phyloP scores from a whole-genome alignment of 2,329 filamentous ascomycete species.

The Fusarium nygamai region DNA sequence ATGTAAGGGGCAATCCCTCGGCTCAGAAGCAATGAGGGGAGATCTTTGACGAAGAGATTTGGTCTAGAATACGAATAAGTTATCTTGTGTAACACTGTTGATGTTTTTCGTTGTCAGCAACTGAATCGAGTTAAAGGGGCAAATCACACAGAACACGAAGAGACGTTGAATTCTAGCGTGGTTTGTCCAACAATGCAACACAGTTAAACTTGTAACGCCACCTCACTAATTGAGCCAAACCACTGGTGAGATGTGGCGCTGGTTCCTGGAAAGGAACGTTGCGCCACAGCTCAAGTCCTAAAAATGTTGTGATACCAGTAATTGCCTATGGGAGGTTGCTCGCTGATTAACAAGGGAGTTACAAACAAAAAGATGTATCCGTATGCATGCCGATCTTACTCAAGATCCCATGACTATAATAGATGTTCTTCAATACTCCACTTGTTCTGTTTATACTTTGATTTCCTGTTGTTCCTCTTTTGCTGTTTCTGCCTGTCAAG shows the following conservation, averaged over 20 bases:
- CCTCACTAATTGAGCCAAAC: not conserved
- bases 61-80: not conserved
- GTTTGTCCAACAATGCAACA: not conserved
- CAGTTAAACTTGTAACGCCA: constrained; percentile 10
- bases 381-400: not conserved
- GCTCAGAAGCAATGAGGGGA: not conserved
- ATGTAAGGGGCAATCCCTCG: not conserved
- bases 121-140: constrained; percentile 17
- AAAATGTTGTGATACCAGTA: not conserved
- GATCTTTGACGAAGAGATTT: not conserved
- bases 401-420: not conserved
- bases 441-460: not conserved
- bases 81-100: not conserved
- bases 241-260: constrained; percentile 26
- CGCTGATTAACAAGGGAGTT: not conserved
- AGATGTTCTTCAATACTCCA: not conserved
- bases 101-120: not conserved
- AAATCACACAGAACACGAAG: constrained; percentile 12
- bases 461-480: not conserved
- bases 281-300: constrained; percentile 14
- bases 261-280: constrained; percentile 2
- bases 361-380: not conserved
- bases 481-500: not conserved
- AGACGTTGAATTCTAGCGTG: constrained; percentile 9
- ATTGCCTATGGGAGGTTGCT: not conserved